These are phyloP conservation scores for Phytophthora ramorum DNA, from an alignment of 352 stramenopile genomes.

Conservation along the genomic window DNA sequence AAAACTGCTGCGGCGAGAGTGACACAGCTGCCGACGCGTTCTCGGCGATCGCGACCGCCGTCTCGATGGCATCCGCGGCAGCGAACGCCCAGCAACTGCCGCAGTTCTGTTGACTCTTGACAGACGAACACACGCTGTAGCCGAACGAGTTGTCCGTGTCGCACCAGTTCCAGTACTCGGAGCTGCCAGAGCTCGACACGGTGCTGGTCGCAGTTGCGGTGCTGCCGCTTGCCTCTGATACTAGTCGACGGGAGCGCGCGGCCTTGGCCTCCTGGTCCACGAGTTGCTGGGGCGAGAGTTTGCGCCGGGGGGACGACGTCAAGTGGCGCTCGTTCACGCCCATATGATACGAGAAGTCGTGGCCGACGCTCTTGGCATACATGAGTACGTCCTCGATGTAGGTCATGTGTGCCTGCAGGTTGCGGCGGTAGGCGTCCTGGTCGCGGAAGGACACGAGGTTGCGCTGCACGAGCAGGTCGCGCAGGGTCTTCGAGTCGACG, in stretches of 20 bases:
- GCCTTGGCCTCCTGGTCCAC: conserved; percentile 66
- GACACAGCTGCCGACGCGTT: conserved; percentile 65
- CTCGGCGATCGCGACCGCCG: conserved; percentile 69
- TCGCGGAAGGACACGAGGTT: conserved; percentile 36
- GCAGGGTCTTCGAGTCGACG: conserved; percentile 50
- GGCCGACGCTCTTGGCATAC: conserved; percentile 60
- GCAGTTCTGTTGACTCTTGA: conserved; percentile 87
- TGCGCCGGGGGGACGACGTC: conserved; percentile 40
- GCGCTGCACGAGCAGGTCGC: conserved; percentile 55
- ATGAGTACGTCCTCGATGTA: conserved; percentile 80
- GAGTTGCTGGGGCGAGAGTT: conserved; percentile 59
- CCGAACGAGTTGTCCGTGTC: conserved; percentile 65
- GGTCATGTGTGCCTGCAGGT: conserved; percentile 76
- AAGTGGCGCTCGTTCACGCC: conserved; percentile 75
- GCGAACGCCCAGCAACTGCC: conserved; percentile 87
- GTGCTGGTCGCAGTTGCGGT: conserved; percentile 9
- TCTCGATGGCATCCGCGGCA: conserved; percentile 80
- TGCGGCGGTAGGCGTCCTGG: conserved; percentile 40
- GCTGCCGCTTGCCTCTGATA: conserved; percentile 31
- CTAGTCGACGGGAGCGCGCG: conserved; percentile 32
- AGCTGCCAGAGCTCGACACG: conserved; percentile 29
- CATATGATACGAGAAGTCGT: conserved; percentile 73
- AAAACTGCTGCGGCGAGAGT: conserved; percentile 81
- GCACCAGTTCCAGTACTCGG: conserved; percentile 76
- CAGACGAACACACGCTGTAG: conserved; percentile 69